A percentile compares a stretch with the other conserved stretches of the same genome.
Evolutionary conservation across 108 stramenopile species (phyloP).

Genomic region (Cyclotella baltica): DNA sequence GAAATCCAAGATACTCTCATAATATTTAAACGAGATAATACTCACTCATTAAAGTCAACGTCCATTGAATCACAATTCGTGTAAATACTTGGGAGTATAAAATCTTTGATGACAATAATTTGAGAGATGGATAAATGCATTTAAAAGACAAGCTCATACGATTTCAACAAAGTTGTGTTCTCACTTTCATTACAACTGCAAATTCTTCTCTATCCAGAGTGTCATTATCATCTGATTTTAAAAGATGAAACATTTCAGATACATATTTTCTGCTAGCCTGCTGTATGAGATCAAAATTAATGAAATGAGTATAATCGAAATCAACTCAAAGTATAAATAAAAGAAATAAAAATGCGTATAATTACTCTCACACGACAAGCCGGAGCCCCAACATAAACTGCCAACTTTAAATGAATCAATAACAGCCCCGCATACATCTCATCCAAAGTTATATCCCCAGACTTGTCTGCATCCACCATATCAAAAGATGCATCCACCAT

Average conservation of each 20-base stretch:
- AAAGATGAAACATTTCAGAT: slow-evolving; percentile 62
- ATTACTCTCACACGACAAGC: slow-evolving; percentile 78
- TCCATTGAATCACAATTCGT: slow-evolving; percentile 78
- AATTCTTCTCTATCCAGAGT: slow-evolving; percentile 73
- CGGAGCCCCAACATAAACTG: slow-evolving; percentile 76
- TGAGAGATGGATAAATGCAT: too few species aligned
- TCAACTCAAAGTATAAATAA: too few species aligned
- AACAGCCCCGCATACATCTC: slow-evolving; percentile 82
- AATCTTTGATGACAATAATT: too few species aligned
- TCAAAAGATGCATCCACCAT: slow-evolving; percentile 67
- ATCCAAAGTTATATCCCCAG: slow-evolving; percentile 71
- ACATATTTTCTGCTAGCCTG: slow-evolving; percentile 65
- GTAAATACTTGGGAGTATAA: slow-evolving; percentile 76
- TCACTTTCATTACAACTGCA: slow-evolving; percentile 65
- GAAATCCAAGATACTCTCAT: too few species aligned
- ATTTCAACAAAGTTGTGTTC: too few species aligned
- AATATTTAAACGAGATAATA: too few species aligned
- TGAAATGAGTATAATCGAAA: background rate
- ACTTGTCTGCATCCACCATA: slow-evolving; percentile 68
- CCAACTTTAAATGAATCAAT: slow-evolving; percentile 82
- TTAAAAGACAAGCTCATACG: too few species aligned
- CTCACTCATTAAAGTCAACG: slow-evolving; percentile 65
- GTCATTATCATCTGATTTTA: slow-evolving; percentile 65
- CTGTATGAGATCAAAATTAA: too few species aligned
- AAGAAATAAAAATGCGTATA: too few species aligned